phyloP scores from a whole-genome alignment of 768 basidiomycete species.

The Vishniacozyma victoriae region DNA sequence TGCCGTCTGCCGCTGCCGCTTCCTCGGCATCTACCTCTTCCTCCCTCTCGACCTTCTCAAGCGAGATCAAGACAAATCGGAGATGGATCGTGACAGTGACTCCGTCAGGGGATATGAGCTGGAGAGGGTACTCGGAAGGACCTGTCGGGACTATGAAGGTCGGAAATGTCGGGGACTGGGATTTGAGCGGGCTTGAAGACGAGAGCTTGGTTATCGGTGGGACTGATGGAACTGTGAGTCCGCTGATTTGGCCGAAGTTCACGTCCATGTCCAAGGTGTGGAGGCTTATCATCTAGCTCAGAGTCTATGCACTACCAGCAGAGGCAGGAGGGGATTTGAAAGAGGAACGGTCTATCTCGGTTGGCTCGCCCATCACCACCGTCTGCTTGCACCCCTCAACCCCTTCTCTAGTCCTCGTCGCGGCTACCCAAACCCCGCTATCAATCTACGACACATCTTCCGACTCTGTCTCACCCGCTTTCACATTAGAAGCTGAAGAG shows the following conservation, averaged over 20 bases:
- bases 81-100: conserved; percentile 30
- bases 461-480: background rate
- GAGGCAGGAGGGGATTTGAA: background rate
- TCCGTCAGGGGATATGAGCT: conserved; percentile 22
- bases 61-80: conserved; percentile 30
- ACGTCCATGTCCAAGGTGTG: background rate
- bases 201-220: conserved; percentile 25
- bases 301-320: conserved; percentile 2
- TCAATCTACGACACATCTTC: conserved; percentile 27
- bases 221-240: conserved; percentile 31
- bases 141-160: conserved; percentile 12
- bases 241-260: background rate
- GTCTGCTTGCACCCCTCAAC: conserved; percentile 29
- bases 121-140: conserved; percentile 12
- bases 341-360: conserved; percentile 7
- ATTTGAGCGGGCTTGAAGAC: conserved; percentile 25
- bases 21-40: conserved; percentile 9
- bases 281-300: conserved; percentile 6
- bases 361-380: conserved; percentile 14
- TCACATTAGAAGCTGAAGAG: conserved; percentile 16
- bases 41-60: conserved; percentile 21
- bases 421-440: conserved; percentile 9
- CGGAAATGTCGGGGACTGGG: conserved; percentile 37
- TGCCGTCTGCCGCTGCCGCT: conserved; percentile 9
- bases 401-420: conserved; percentile 22